Base-by-base conservation (phyloP, 331 rosid genomes). In the Phaseolus coccineus region DNA sequence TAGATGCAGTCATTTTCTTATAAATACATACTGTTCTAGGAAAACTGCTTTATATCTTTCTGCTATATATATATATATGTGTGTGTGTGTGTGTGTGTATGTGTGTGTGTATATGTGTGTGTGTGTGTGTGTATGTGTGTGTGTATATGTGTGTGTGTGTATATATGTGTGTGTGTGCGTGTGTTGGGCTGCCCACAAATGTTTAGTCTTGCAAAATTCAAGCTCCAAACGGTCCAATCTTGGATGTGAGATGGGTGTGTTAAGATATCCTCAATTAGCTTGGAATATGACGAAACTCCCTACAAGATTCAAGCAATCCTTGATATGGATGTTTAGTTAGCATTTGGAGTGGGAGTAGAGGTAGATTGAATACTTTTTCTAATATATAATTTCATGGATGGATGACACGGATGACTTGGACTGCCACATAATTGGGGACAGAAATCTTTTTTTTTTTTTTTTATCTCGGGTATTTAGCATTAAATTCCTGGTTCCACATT, bases 1-100 rank as follows among this genome's bases (percentile, higher is more conserved):
- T 53, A 67, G 55, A 77, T 51, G 48, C 16, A 72, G 22, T 11
- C 14, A 33, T 65, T 44, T 30, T 48, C 57, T 58, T 76, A 67
- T 59, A 58, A 66, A 65, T 58, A 48, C 11, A 42, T 42, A 74
- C 71, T 31, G 19, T 59, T 30, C 48, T 16, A 77, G 77, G 62
- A 66, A 70, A 76, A 19, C 46, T 15, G 10, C 59, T 63, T 76
- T 7, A 51, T n/a, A 31, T 61, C 51, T 50, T 74, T 52, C 25
- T 61, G 3, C 51, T 61, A 59, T 57, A 57, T 51, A 39, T 19
- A 19, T 19, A 19, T 19, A 19, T 19, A 19, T 19, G 0, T 19
- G 22, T 19, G 22, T 19, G 22, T 19, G 22, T 19, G 22, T 19
- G 22, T 19, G 22, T 19, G 22, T 19, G 22, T 19, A 0, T 19